Evolutionary conservation across 2,329 filamentous ascomycete species (phyloP), one percentile per base, ranked within the genome.

Genomic region (Botrytis pseudocinerea): DNA sequence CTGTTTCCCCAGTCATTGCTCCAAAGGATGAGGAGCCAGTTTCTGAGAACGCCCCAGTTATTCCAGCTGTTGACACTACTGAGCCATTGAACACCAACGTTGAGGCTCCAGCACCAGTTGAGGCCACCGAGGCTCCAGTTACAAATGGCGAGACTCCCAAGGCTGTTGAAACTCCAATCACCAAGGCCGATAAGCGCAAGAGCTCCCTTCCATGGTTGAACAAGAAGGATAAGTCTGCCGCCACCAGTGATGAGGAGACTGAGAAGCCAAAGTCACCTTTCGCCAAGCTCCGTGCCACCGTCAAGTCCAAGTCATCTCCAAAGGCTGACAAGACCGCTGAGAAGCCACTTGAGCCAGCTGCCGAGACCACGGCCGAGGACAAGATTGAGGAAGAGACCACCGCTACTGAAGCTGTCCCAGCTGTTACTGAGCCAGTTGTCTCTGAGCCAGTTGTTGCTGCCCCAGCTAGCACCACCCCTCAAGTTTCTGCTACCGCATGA

Each of bases 131-230:
- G 72, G 60, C 73, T 38, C 79, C 82, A 66, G 76, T 76, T 42
- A 82, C 82, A 75, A 82, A 83, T 78, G 84, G 84, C 73, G 79
- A 83, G 74, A 79, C 82, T 73, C 80, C 81, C 74, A 78, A 82
- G 74, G 73, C 78, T 73, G 71, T 76, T 59, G 83, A 83, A 78
- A 81, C 79, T 70, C 79, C 79, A 72, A 75, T 78, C 44, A 76
- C 79, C 73, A 85, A 85, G 81, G 72, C 79, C 42, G 82, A 82
- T 78, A 92, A 92, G 88, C 89, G 91, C 78, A 84, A 84, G 77
- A 91, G 89, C 78, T 87, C 92, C 82, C 76, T 82, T 40, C 80
- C 80, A 75, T 92, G 89, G 89, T 77, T 87, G 81, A 88, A 87
- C 83, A 87, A 89, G 85, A 92, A 92, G 87, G 88, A 88, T 82